Base-by-base conservation (phyloP, 768 basidiomycete species). In the Tulasnella sp. region DNA sequence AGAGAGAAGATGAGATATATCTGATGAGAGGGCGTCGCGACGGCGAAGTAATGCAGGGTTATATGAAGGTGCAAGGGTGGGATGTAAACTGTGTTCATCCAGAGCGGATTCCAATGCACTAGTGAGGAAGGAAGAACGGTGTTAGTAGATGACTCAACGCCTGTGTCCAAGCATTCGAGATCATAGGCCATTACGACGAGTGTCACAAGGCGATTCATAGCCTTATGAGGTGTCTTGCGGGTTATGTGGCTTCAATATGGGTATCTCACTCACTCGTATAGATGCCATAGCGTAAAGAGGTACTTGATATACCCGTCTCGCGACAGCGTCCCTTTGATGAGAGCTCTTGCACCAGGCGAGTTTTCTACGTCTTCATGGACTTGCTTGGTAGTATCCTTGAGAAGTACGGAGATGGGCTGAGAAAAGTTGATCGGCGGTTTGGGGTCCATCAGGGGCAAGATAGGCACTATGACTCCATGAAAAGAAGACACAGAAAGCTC, bases 281-380 rank as follows among this genome's bases (percentile, higher is more conserved):
- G 72, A 65, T 86, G 78, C 81, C 84, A 88, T 23, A 90, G 78
- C 75, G 86, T 81, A 74, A 88, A 82, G 44, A 88, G 74, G 70
- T 81, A 85, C 50, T 78, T 76, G 17, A 82, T 71, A 68, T 89
- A 89, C 67, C 86, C 85, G 45, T 79, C 76, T 68, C 77, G 76
- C 56, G 75, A 73, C 32, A 87, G 75, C 59, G 77, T 74, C 7
- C 85, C 85, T 53, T 76, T 77, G 19, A 80, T 73, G 43, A 88
- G 73, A 49, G 77, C 77, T 48, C 71, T 72, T 1, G 82, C 85
- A 27, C 79, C 84, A 24, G 75, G 69, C 64, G 79, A 82, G 61
- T 77, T 75, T 65, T 80, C 80, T 19, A 80, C 80, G 11, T 73
- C 69, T 56, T 80, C 78, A 67, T 87, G 86, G 5, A 80, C 80